phyloP scores from a whole-genome alignment of 1,284 basidiomycete species.

The Moesziomyces sp. region DNA sequence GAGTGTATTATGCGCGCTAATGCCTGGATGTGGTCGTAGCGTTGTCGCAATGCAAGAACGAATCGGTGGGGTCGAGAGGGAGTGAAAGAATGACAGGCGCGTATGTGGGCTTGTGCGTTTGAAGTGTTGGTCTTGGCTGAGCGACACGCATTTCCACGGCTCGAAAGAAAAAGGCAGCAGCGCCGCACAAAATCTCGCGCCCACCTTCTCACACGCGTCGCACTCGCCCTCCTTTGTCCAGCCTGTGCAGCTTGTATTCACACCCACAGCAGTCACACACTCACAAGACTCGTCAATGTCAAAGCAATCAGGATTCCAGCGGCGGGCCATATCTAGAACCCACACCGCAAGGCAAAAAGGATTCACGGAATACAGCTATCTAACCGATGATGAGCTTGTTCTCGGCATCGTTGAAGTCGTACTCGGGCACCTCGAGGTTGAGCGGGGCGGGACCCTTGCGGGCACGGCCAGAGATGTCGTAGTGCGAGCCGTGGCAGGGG shows the following conservation, averaged over 20 bases:
- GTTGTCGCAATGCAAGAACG: no score
- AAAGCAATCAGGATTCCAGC: slow-evolving; percentile 1
- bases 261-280: no score
- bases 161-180: slow-evolving; percentile 18
- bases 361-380: slow-evolving; percentile 1
- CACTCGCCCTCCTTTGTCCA: not conserved
- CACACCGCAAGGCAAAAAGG: slow-evolving; percentile 2
- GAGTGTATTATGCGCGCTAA: not conserved
- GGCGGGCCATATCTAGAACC: not conserved
- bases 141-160: not conserved
- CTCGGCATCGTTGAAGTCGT: slow-evolving; percentile 68
- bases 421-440: slow-evolving; percentile 83
- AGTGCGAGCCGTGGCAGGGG: slow-evolving; percentile 95
- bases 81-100: no score
- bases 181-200: not conserved
- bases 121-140: slow-evolving; percentile 38
- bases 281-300: not conserved
- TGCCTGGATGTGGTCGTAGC: no score
- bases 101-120: not conserved
- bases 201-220: slow-evolving; percentile 18
- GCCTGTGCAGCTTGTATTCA: not conserved
- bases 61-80: no score
- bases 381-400: slow-evolving; percentile 87
- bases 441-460: slow-evolving; percentile 85
- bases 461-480: slow-evolving; percentile 94